Base-by-base conservation (phyloP, 306 rosid genomes). In the Dalbergia cochinchinensis region DNA sequence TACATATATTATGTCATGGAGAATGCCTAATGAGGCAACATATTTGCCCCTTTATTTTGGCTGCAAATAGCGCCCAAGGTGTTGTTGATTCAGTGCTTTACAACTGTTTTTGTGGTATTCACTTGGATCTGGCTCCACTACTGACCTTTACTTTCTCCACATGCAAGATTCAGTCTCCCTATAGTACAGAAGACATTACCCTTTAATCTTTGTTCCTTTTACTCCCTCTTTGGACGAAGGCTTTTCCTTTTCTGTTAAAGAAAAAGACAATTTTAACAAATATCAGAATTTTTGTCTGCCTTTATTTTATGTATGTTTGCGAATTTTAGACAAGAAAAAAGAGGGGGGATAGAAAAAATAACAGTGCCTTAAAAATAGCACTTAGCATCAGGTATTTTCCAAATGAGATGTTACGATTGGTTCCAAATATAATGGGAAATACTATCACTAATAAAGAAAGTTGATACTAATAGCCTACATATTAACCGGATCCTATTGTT, bases 171-270 rank as follows among this genome's bases (percentile, higher is more conserved):
- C 69, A 67, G 47, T 50, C 60, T 69, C 71, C 76, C 54, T 26
- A 26, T 26, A 5, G 33, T 68, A 67, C 68, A 66, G 19, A 71
- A 85, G 45, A 78, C 80, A 85, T 71, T 44, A 5, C 50, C 53
- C 71, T 55, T 7, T 70, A 50, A 42, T 82, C 84, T 85, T 82
- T 85, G 41, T 68, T 66, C 74, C 80, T 37, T 67, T 77, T 59
- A 7, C 47, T 72, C 39, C 76, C 60, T 74, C 83, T 68, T 69
- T 69, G 75, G 65, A 84, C 71, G 37, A 50, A 2, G 48, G 11
- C 50, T 44, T 37, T 37, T 7, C 41, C 41, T 37, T 37, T 37
- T 37, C 41, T 37, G 6, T 42, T 7, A 42, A 42, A 42, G 47
- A 1, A 0, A 37, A 37, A 42, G 47, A 42, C 6, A 8, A 42